Base-by-base conservation (phyloP, 116 monocot genomes). In the Posidonia oceanica region DNA sequence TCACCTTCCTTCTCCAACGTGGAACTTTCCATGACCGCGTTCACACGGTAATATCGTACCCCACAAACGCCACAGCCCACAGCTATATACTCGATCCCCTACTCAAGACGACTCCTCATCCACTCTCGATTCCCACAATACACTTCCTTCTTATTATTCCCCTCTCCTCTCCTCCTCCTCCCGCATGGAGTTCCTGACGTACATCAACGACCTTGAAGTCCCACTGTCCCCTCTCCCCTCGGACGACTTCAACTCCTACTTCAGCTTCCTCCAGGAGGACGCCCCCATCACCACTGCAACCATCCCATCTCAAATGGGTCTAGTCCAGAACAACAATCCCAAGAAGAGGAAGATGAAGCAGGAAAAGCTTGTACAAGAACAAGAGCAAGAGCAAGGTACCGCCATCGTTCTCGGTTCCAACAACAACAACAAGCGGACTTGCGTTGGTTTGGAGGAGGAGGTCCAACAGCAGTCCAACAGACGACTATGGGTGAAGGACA, bases 401-500 rank as follows among this genome's bases (percentile, higher is more conserved):
- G 12, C 48, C 48, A 1, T 48, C 48, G 48, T 48, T 10, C 7
- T 48, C 48, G 60, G 21, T 60, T 22, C 29, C 60, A 7, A 29
- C 11, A 29, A 60, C 4, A 56, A n/a, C 11, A 60, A 16, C 23
- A 60, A 60, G 60, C 60, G 60, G 15, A 1, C 10, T 22, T 29
- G 60, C 22, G 39, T 66, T 5, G 37, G 41, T 39, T 39, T 20
- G 66, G 42, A 66, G 66, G 20, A 66, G 41, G 66, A 21, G 20
- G 48, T 42, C 14, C 20, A n/a, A 39, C 14, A 15, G 4, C 39
- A 66, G 40, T 41, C 66, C 8, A 42, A 36, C 22, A 17, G 68
- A 12, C 44, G 68, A 11, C 53, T 68, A 4, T 68, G 68, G 68
- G 68, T 68, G 14, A 68, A 48, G 29, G 29, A 68, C 53, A 44